Percentiles rank a stretch among this genome's conserved stretches.
These are phyloP conservation scores for Aspergillus incahuasiensis DNA, from an alignment of 495 filamentous ascomycete genomes.

Conservation along the genomic window DNA sequence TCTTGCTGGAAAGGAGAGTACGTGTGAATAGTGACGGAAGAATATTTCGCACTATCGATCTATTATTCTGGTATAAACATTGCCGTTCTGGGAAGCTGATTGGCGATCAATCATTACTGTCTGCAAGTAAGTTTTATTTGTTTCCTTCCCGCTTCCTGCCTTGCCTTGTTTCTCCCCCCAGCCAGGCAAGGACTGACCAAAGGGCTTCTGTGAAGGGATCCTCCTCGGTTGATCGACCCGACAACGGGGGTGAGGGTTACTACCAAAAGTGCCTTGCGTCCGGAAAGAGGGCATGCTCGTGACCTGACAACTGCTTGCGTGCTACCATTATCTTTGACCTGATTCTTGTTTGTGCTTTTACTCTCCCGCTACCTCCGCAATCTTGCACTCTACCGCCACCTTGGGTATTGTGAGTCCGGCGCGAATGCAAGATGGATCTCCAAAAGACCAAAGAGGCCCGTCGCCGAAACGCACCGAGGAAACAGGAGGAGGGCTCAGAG, in stretches of 20 bases:
- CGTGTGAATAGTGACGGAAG: neutral
- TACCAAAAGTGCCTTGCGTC: conserved; percentile 23
- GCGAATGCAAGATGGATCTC: conserved; percentile 37
- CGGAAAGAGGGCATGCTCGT: conserved; percentile 21
- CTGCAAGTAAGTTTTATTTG: conserved; percentile 15
- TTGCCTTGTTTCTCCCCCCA: conserved; percentile 1
- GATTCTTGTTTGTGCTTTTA: neutral
- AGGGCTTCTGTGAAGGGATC: conserved; percentile 18
- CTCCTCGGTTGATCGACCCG: conserved; percentile 11
- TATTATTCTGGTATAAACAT: conserved; percentile 5
- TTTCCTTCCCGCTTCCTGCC: neutral
- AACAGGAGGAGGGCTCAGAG: conserved; percentile 40
- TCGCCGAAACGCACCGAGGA: conserved; percentile 26
- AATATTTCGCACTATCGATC: conserved; percentile 13
- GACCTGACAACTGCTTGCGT: conserved; percentile 16
- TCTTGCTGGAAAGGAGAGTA: neutral
- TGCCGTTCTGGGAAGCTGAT: conserved; percentile 16
- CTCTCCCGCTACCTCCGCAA: neutral
- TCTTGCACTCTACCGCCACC: neutral
- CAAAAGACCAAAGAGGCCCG: conserved; percentile 45
- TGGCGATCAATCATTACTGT: conserved; percentile 17
- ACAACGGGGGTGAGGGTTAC: conserved; percentile 6
- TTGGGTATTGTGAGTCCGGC: neutral
- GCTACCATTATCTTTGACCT: neutral
- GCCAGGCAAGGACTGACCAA: conserved; percentile 21